These are phyloP conservation scores for Geosmithia flava DNA, from an alignment of 2,329 filamentous ascomycete species.

Conservation along the genomic window DNA sequence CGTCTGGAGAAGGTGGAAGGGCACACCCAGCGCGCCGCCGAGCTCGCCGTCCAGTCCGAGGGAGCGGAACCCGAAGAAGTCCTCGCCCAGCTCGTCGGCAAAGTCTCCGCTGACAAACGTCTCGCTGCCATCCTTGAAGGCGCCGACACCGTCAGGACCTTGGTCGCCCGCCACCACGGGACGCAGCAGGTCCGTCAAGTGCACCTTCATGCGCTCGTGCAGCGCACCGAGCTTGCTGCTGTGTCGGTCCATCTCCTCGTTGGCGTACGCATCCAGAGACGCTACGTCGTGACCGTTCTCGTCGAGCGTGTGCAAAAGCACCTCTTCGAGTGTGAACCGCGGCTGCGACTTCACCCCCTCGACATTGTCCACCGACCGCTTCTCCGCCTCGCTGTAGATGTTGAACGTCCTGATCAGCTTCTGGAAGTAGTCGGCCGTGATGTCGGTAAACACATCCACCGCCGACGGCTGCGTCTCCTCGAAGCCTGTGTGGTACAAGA, in stretches of 20 bases:
- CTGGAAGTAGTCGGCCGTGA: slow-evolving; percentile 79
- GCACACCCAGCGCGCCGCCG: slow-evolving; percentile 79
- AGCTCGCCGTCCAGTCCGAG: slow-evolving; percentile 87
- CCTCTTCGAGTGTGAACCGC: slow-evolving; percentile 72
- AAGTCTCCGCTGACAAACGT: slow-evolving; percentile 96
- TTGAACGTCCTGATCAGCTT: slow-evolving; percentile 73
- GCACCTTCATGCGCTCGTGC: slow-evolving; percentile 88
- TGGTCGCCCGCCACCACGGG: slow-evolving; percentile 68
- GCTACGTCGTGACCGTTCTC: slow-evolving; percentile 78
- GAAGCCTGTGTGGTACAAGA: slow-evolving; percentile 93
- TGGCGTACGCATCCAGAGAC: slow-evolving; percentile 72
- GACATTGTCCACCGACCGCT: slow-evolving; percentile 42
- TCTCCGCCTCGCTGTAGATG: slow-evolving; percentile 73
- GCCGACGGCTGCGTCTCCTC: slow-evolving; percentile 95
- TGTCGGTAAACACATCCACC: slow-evolving; percentile 77
- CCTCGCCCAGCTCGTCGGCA: slow-evolving; percentile 92
- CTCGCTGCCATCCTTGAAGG: slow-evolving; percentile 93
- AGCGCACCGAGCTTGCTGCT: slow-evolving; percentile 67
- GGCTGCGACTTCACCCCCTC: slow-evolving; percentile 38
- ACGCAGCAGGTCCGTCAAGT: slow-evolving; percentile 85
- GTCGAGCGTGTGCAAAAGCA: slow-evolving; percentile 72
- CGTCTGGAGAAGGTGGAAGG: slow-evolving; percentile 85
- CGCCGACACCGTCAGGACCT: slow-evolving; percentile 71
- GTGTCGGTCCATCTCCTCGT: slow-evolving; percentile 85
- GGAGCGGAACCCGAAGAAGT: slow-evolving; percentile 98